Evolutionary conservation across 169 alveolate species (phyloP), one percentile per base, ranked within the genome.

Genomic region (Sarcocystis neurona): DNA sequence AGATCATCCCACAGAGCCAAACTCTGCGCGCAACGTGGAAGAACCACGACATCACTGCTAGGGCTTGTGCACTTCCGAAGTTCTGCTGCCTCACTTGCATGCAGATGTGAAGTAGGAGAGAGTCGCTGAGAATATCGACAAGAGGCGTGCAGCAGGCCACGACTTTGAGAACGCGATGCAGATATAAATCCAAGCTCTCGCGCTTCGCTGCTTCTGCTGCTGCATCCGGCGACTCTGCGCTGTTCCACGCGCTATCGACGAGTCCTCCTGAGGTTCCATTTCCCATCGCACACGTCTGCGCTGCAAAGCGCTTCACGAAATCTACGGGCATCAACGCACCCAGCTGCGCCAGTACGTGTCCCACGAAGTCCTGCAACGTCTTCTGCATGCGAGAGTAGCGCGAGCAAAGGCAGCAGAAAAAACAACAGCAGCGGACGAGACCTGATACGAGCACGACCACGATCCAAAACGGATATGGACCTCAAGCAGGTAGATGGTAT

Each of bases 21-120:
- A n/a, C n/a, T n/a, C n/a, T n/a, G n/a, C n/a, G n/a, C n/a, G n/a
- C n/a, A n/a, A n/a, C n/a, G n/a, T n/a, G n/a, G n/a, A n/a, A n/a
- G n/a, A n/a, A n/a, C n/a, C n/a, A n/a, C n/a, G n/a, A n/a, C n/a
- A n/a, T n/a, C n/a, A n/a, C n/a, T n/a, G n/a, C n/a, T n/a, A n/a
- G n/a, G n/a, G n/a, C n/a, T n/a, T n/a, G n/a, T n/a, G n/a, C n/a
- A n/a, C n/a, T n/a, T n/a, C n/a, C n/a, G n/a, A n/a, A n/a, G n/a
- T n/a, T n/a, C 12, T 37, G 6, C 1, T 37, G 39, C 43, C 6
- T 72, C 41, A 72, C 82, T 56, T 72, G 82, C 82, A 72, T 72
- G 82, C 82, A 72, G 32, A 72, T 72, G 56, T 72, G 82, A 53
- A 72, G 47, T 23, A 72, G 82, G 15, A 72, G 82, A 1, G 82